These are phyloP conservation scores for Plasmodium relictum DNA, from an alignment of 169 alveolate species.

Conservation along the genomic window DNA sequence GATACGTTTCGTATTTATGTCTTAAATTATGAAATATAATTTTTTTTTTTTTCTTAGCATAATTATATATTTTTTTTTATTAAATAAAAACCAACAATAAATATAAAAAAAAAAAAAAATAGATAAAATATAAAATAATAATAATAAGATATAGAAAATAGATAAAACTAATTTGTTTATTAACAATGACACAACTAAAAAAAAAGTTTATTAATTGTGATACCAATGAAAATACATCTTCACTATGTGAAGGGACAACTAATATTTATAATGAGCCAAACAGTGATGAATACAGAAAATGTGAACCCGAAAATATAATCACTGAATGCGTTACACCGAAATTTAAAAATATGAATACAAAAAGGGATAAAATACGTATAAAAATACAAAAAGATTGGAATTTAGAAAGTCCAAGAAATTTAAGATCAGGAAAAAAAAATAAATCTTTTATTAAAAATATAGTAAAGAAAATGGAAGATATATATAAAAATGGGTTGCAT, in stretches of 20 bases:
- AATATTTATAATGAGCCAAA: not conserved
- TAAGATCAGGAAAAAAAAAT: not conserved
- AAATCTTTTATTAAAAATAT: constrained; percentile 33
- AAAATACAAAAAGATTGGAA: constrained; percentile 26
- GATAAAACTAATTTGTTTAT: not conserved
- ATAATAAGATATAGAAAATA: not conserved
- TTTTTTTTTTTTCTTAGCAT: no score
- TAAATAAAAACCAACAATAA: no score
- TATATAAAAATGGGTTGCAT: constrained; percentile 17
- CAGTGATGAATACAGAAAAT: not conserved
- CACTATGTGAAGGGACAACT: not conserved
- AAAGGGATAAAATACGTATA: constrained; percentile 13
- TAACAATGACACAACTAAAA: not conserved
- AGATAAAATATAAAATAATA: not conserved
- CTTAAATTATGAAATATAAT: no score
- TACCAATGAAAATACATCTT: not conserved
- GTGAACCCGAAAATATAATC: not conserved
- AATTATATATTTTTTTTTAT: no score
- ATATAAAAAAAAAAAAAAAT: not conserved
- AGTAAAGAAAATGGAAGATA: constrained; percentile 30
- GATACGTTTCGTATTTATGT: no score
- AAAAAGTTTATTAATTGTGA: not conserved
- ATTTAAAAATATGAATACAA: not conserved
- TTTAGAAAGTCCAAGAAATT: not conserved
- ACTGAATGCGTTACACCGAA: constrained; percentile 22